Evolutionary conservation across 1,284 basidiomycete genomes (phyloP), one percentile per base, ranked within the genome.

Genomic region (Erythrobasidium hasegawianum): DNA sequence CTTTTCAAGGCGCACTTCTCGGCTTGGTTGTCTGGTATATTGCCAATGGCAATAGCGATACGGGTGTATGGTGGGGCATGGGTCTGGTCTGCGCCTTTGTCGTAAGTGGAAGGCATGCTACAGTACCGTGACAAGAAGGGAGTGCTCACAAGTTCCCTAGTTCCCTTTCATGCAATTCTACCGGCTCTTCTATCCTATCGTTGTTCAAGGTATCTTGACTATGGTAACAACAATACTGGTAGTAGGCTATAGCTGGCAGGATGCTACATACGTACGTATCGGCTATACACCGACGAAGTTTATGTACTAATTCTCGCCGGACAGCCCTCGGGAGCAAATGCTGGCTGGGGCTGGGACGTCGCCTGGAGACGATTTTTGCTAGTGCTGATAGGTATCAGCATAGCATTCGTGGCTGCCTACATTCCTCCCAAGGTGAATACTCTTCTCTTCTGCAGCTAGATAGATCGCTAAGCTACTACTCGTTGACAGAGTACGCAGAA

Each of bases 11-110:
- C 10, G 73, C 70, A 2, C 38, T 71, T 4, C 54, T 72, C 26
- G 76, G 71, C 1, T 45, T 76, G 13, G 26, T 75, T 22, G 72
- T 77, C 50, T 77, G 76, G 76, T 72, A 72, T 59, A 76, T 75
- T 40, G 72, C 71, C 0, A 71, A 72, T 1, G 73, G 72, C 3
- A 54, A 52, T 13, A 68, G 68, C 1, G 39, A 62, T 59, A 14
- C 45, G 5, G n/a, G 20, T 26, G 26, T 14, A 74, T 33, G 33
- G 33, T 33, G 33, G 33, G 33, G 33, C 33, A 33, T 33, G 33
- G 33, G 33, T 11, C 33, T 69, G 4, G 69, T 69, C 2, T 69
- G 68, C 0, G 75, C 71, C 1, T 67, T 76, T 0, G 70, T 65
- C 2, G 33, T 33, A 33, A 33, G 73, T 73, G 41, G 33, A 5